phyloP scores from a whole-genome alignment of 2,329 filamentous ascomycete species.

The Cercospora sojina region DNA sequence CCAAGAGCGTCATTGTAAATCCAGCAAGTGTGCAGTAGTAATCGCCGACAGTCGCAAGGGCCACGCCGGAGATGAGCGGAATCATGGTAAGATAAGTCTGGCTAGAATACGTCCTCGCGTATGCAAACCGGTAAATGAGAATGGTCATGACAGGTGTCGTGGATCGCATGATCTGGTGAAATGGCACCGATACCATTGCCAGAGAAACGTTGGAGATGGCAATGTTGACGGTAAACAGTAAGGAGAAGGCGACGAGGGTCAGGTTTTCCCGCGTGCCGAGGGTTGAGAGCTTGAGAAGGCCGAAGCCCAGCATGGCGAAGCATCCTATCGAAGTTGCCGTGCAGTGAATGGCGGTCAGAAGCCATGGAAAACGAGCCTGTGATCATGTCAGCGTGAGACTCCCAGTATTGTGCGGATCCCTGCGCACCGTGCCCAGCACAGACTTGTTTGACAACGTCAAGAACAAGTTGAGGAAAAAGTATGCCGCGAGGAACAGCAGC shows the following conservation, averaged over 20 bases:
- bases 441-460: conserved; percentile 62
- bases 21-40: conserved; percentile 62
- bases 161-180: conserved; percentile 64
- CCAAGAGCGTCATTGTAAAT: conserved; percentile 41
- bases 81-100: conserved; percentile 61
- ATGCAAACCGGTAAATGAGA: conserved; percentile 59
- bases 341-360: conserved; percentile 60
- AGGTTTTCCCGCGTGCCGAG: conserved; percentile 56
- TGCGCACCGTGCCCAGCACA: conserved; percentile 46
- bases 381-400: conserved; percentile 6
- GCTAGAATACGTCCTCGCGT: conserved; percentile 55
- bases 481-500: conserved; percentile 36
- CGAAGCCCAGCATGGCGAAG: conserved; percentile 52
- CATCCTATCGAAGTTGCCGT: conserved; percentile 59
- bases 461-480: conserved; percentile 53
- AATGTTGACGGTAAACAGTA: conserved; percentile 63
- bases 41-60: conserved; percentile 61
- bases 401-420: not conserved
- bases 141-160: conserved; percentile 63
- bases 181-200: conserved; percentile 62
- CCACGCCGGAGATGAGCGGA: conserved; percentile 61
- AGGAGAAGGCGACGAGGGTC: conserved; percentile 58
- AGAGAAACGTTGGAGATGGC: conserved; percentile 65
- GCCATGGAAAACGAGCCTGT: conserved; percentile 59
- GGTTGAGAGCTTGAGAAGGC: conserved; percentile 55